Base-by-base conservation (phyloP, 2,329 filamentous ascomycete genomes). In the Hyphodiscus sp. region DNA sequence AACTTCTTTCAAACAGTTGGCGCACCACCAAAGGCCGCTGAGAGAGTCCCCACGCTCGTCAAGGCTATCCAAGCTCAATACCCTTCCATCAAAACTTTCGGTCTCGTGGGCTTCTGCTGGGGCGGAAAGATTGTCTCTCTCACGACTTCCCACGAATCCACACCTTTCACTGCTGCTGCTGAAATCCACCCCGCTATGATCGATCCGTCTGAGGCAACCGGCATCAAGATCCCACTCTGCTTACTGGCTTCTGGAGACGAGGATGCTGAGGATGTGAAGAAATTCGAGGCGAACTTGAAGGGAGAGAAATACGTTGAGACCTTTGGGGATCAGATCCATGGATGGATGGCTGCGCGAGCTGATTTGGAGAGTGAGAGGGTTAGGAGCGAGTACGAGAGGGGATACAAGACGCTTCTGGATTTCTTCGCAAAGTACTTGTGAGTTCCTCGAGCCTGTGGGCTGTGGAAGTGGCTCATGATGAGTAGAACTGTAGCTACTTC, bases 161-260 rank as follows among this genome's bases (percentile, higher is more conserved):
- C 56, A 0, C 78, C 55, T 0, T 88, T 87, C 67, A 73, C 73
- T 55, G 73, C 73, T 29, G 79, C 68, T 3, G 78, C 77, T 44
- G 69, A 75, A 55, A 69, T 68, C 57, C 82, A 85, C 67, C 82
- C 82, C 0, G 82, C 81, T 58, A 83, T 85, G 79, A 78, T 86
- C 43, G 82, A 86, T 58, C 71, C 79, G 19, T 70, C 73, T 38
- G 85, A 89, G 45, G 85, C 83, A 1, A 66, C 73, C 59, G 73
- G 70, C 9, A 75, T 88, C 68, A 80, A 76, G 51, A 73, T 86
- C 8, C 86, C 86, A 1, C 70, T 86, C 42, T 73, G 77, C 51
- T 61, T 87, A 61, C 74, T 89, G 1, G 83, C 86, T 1, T 87
- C 83, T 33, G 78, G 78, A 64, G 85, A 89, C 82, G 88, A 73